Base-by-base conservation (phyloP, 768 basidiomycete species). In the Xerocomellus chrysenteron region DNA sequence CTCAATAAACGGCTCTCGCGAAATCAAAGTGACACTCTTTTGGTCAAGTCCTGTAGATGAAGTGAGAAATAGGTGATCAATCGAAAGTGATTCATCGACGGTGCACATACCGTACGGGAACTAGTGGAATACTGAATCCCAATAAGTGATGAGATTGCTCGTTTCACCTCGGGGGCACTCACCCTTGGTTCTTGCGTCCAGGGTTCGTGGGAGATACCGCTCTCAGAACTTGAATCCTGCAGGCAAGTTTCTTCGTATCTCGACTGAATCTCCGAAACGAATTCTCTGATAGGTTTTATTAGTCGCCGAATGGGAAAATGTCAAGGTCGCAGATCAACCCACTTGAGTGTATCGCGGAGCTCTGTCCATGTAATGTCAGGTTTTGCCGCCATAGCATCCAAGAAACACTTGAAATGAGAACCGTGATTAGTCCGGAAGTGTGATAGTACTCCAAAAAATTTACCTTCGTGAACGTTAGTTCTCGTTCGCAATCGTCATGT, bases 381-480 rank as follows among this genome's bases (percentile, higher is more conserved):
- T 19, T 49, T 64, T 24, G 24, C 13, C 11, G 4, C 39, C n/a
- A 55, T 46, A 26, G 36, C 64, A 19, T 66, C 41, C 14, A 68
- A 1, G 44, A 68, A 68, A 26, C 62, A 66, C 66, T 67, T 43
- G 33, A 30, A 47, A 47, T 8, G 10, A 17, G 24, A 44, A 28
- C 6, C 5, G 14, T 21, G 10, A 37, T 59, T 39, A 58, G 43
- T 35, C 26, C 1, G 2, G 9, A 41, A 40, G 42, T 39, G 7
- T 5, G 30, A n/a, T 24, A 8, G n/a, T 28, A n/a, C 5, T n/a
- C 17, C 11, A 36, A 26, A 45, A 0, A n/a, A 8, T 7, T 4
- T 17, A 69, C 68, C 68, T 61, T 67, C 14, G 68, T 69, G 37
- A 69, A 67, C 9, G 69, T 69, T 11, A 57, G 13, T 26, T 37